Conservation (phyloP, 176 grass and related monocot genomes). For the Alopecurus myosuroides region DNA sequence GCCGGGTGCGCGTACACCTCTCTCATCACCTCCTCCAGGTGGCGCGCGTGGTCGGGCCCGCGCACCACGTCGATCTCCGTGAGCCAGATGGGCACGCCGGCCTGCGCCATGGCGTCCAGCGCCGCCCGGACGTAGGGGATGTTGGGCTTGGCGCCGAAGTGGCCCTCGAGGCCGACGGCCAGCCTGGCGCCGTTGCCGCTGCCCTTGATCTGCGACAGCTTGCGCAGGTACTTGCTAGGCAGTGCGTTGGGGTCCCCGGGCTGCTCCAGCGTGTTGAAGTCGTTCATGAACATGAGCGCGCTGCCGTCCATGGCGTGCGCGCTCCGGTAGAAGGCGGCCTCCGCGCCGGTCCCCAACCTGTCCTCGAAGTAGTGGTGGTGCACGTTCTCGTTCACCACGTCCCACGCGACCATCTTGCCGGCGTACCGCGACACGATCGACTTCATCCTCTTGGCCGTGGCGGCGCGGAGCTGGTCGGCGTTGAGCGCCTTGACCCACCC, state of each 20-base stretch:
- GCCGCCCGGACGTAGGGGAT: too few relatives aligned
- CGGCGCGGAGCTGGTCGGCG: conserved; percentile 9
- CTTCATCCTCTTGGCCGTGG: conserved; percentile 23
- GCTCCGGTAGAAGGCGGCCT: conserved; percentile 45
- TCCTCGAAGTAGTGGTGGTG: conserved; percentile 70
- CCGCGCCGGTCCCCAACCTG: conserved; percentile 45
- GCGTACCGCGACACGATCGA: conserved; percentile 66
- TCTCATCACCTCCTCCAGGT: conserved; percentile 74
- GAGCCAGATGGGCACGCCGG: too few relatives aligned
- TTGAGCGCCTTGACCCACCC: conserved; percentile 22
- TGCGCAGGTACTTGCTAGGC: too few relatives aligned
- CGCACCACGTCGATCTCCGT: conserved; percentile 25
- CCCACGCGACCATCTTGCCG: conserved; percentile 81
- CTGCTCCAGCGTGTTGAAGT: conserved; percentile 84
- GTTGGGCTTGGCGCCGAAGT: too few relatives aligned
- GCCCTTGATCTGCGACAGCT: too few relatives aligned
- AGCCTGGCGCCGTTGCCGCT: too few relatives aligned
- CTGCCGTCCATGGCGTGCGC: conserved; percentile 48
- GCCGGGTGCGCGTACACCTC: conserved; percentile 92
- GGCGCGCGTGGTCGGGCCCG: conserved; percentile 31
- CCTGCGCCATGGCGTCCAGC: too few relatives aligned
- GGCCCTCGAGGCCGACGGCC: too few relatives aligned
- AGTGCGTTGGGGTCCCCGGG: conserved; percentile 6
- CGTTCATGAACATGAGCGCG: conserved; percentile 72
- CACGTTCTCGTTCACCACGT: conserved; percentile 87